phyloP scores from a whole-genome alignment of 371 early-diverging fungal species.

The Mortierella sp. region DNA sequence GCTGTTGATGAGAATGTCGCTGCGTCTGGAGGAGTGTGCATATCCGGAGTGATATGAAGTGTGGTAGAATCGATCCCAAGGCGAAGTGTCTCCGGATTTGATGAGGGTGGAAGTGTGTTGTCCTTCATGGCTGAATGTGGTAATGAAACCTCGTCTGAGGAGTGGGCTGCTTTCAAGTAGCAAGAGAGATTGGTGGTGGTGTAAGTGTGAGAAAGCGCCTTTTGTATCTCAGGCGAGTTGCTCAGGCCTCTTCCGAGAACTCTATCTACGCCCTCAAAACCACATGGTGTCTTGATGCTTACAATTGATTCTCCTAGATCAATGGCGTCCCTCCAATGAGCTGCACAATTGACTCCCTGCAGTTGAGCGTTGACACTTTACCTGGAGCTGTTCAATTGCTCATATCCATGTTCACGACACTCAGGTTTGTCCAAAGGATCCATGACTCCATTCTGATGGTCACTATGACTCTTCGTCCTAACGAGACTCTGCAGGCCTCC shows the following conservation, averaged over 20 bases:
- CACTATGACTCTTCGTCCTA: conserved; percentile 9
- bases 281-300: no score
- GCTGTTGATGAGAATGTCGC: not conserved
- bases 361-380: no score
- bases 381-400: no score
- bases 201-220: no score
- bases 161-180: not conserved
- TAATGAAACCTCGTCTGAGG: no score
- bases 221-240: not conserved
- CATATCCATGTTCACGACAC: no score
- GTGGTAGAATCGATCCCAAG: conserved; percentile 1
- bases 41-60: not conserved
- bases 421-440: no score
- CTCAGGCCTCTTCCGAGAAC: no score
- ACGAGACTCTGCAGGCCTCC: not conserved
- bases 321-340: no score
- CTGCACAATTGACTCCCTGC: no score
- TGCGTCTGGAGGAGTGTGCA: not conserved
- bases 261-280: no score
- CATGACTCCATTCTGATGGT: not conserved
- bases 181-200: not conserved
- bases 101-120: conserved; percentile 8
- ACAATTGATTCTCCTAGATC: no score
- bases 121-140: conserved; percentile 5
- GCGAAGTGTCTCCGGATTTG: conserved; percentile 1